A percentile compares a stretch with the other conserved stretches of the same genome.
phyloP scores from a whole-genome alignment of 352 stramenopile species.

The Globisporangium orthogonon region DNA sequence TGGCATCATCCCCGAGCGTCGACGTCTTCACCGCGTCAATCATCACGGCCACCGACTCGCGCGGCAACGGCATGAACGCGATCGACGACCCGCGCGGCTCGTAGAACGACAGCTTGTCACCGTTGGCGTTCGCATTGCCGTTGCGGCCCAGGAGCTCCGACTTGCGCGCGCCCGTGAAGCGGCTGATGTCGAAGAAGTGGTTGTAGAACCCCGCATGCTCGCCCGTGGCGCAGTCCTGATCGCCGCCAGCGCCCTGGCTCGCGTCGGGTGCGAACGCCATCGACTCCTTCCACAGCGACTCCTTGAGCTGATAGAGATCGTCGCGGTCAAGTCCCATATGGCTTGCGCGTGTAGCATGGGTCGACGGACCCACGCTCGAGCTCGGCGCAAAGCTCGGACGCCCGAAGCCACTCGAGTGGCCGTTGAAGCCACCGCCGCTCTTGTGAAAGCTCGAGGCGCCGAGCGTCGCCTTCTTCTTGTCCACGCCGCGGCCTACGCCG shows the following conservation, averaged over 20 bases:
- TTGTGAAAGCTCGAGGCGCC: not conserved
- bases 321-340: conserved; percentile 19
- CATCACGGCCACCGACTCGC: conserved; percentile 47
- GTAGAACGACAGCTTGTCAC: conserved; percentile 6
- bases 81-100: conserved; percentile 14
- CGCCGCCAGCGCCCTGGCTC: conserved; percentile 3
- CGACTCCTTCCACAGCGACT: conserved; percentile 28
- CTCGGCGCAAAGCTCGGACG: conserved; percentile 27
- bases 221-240: conserved; percentile 14
- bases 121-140: not conserved
- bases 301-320: conserved; percentile 33
- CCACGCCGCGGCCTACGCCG: conserved; percentile 5
- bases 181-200: conserved; percentile 29
- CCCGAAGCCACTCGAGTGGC: conserved; percentile 1
- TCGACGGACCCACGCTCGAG: conserved; percentile 6
- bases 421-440: conserved; percentile 3
- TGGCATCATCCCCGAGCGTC: conserved; percentile 39
- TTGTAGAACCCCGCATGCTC: conserved; percentile 31
- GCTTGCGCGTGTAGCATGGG: conserved; percentile 10
- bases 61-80: conserved; percentile 31
- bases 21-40: conserved; percentile 51
- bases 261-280: conserved; percentile 9
- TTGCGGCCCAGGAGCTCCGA: not conserved
- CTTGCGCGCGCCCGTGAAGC: conserved; percentile 11
- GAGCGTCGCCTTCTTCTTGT: not conserved